Percentiles rank a stretch among this genome's conserved stretches.
These are phyloP conservation scores for Daedaleopsis nitida DNA, from an alignment of 768 basidiomycete genomes.

Conservation along the genomic window DNA sequence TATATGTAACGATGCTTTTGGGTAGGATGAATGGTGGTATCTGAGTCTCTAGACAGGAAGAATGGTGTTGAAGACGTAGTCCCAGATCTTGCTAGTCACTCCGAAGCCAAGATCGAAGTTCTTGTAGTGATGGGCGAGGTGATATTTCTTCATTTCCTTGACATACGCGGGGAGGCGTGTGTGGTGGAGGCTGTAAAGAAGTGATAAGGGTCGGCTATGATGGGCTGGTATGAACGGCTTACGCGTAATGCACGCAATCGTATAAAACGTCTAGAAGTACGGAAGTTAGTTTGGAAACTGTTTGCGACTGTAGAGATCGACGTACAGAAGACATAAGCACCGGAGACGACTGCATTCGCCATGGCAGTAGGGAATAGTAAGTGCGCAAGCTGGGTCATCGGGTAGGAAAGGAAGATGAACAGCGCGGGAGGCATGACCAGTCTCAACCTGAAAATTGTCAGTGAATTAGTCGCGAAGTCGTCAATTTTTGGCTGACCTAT, in stretches of 20 bases:
- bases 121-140: slow-evolving; percentile 97
- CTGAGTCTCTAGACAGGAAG: slow-evolving; percentile 51
- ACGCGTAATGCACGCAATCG: slow-evolving; percentile 93
- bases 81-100: slow-evolving; percentile 97
- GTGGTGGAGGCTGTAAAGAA: slow-evolving; percentile 68
- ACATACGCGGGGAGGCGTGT: slow-evolving; percentile 84
- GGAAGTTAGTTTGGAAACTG: slow-evolving; percentile 7
- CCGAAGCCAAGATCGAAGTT: slow-evolving; percentile 98
- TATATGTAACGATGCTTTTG: neutral
- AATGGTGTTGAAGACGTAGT: slow-evolving; percentile 85
- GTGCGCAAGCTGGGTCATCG: slow-evolving; percentile 88
- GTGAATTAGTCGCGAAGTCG: neutral
- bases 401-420: slow-evolving; percentile 75
- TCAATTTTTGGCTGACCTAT: slow-evolving; percentile 53
- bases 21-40: neutral
- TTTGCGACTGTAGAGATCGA: slow-evolving; percentile 13
- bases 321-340: slow-evolving; percentile 74
- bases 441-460: slow-evolving; percentile 56
- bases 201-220: slow-evolving; percentile 12
- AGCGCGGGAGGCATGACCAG: slow-evolving; percentile 96
- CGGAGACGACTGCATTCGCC: slow-evolving; percentile 91
- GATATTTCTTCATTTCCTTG: slow-evolving; percentile 94
- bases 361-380: slow-evolving; percentile 77
- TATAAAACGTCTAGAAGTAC: slow-evolving; percentile 68
- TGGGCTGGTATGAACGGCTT: slow-evolving; percentile 31